These are phyloP conservation scores for Hortiboletus campestris DNA, from an alignment of 768 basidiomycete species.

Conservation along the genomic window DNA sequence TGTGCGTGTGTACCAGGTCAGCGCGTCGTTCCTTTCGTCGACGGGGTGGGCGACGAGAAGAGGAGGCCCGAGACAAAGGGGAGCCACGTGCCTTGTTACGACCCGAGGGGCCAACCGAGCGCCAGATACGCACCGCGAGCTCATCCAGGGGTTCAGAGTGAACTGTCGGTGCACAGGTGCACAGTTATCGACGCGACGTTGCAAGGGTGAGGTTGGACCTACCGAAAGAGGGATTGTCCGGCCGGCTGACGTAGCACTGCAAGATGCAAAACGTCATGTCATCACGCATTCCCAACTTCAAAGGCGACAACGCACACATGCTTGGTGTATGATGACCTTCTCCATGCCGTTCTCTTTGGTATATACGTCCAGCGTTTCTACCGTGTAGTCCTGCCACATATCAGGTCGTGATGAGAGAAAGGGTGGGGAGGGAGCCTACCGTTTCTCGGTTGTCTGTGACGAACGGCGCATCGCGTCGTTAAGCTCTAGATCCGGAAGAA, in stretches of 20 bases:
- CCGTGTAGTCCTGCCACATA: constrained; percentile 70
- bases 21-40: too few species aligned
- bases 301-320: neutral
- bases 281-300: neutral
- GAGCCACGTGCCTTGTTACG: constrained; percentile 65
- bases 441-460: constrained; percentile 77
- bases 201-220: constrained; percentile 14
- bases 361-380: constrained; percentile 75
- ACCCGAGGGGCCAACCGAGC: constrained; percentile 80
- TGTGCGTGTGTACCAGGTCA: neutral
- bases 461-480: neutral
- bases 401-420: neutral
- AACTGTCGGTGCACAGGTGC: constrained; percentile 43
- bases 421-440: constrained; percentile 35
- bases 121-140: constrained; percentile 69
- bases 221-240: constrained; percentile 91
- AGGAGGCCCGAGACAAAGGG: neutral
- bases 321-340: constrained; percentile 47
- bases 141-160: constrained; percentile 72
- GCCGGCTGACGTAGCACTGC: constrained; percentile 82
- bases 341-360: constrained; percentile 51
- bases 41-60: neutral
- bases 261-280: neutral
- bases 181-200: too few species aligned
- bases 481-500: neutral